Percentiles rank a stretch among this genome's conserved stretches.
phyloP scores from a whole-genome alignment of 495 filamentous ascomycete species.

The Geoglossum glabrum region DNA sequence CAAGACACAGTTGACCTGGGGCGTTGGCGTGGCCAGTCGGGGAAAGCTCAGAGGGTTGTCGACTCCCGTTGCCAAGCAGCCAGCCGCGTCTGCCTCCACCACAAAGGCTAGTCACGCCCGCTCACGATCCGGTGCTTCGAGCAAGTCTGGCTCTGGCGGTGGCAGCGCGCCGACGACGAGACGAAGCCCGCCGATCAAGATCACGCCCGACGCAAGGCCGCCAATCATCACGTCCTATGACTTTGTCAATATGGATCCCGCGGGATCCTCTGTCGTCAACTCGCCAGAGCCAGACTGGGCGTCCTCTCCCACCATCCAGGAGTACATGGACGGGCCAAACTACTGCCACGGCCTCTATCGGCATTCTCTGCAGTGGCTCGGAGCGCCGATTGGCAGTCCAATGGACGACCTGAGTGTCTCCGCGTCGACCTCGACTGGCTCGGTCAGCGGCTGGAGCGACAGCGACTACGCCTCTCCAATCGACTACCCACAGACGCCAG shows the following conservation, averaged over 20 bases:
- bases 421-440: conserved; percentile 20
- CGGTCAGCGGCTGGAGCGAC: conserved; percentile 24
- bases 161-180: conserved; percentile 3
- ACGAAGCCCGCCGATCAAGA: conserved; percentile 6
- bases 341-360: neutral
- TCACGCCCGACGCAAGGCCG: conserved; percentile 8
- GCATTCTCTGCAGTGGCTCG: neutral
- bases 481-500: conserved; percentile 13
- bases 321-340: neutral
- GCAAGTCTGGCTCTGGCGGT: conserved; percentile 1
- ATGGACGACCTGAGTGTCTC: conserved; percentile 19
- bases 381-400: conserved; percentile 1
- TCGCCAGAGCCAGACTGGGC: conserved; percentile 8
- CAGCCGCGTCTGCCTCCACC: conserved; percentile 26
- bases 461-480: conserved; percentile 24
- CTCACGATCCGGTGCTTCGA: neutral
- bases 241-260: conserved; percentile 29
- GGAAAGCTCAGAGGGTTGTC: conserved; percentile 85
- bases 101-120: conserved; percentile 9
- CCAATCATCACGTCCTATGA: conserved; percentile 23
- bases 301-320: neutral
- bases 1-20: conserved; percentile 95
- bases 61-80: conserved; percentile 58
- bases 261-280: conserved; percentile 15
- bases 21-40: conserved; percentile 86